phyloP scores from a whole-genome alignment of 108 stramenopile species.

The Skeletonema grethae region DNA sequence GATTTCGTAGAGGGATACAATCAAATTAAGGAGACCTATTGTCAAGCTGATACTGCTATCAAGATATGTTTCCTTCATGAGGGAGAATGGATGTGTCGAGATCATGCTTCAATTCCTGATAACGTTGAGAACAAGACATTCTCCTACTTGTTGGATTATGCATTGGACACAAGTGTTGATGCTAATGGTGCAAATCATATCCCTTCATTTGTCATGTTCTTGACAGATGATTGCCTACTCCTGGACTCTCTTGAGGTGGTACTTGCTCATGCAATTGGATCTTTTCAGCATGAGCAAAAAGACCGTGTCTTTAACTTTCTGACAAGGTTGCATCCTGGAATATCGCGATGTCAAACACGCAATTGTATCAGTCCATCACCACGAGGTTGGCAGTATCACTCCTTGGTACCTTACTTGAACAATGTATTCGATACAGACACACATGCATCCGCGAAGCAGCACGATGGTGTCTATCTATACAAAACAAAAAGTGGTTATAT shows the following conservation, averaged over 20 bases:
- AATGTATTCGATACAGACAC: not conserved
- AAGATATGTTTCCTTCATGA: slow-evolving; percentile 10
- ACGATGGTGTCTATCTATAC: slow-evolving; percentile 33
- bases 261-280: slow-evolving; percentile 29
- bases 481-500: slow-evolving; percentile 14
- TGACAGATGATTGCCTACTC: slow-evolving; percentile 54
- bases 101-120: not conserved
- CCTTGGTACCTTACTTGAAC: slow-evolving; percentile 6
- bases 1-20: slow-evolving; percentile 15
- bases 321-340: slow-evolving; percentile 51
- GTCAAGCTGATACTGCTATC: slow-evolving; percentile 4
- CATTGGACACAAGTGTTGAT: not conserved
- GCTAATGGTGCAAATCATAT: slow-evolving; percentile 4
- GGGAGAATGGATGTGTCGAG: not conserved
- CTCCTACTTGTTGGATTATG: slow-evolving; percentile 17
- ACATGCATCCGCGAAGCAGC: not conserved
- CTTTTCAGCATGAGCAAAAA: slow-evolving; percentile 13
- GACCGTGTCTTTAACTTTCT: slow-evolving; percentile 30
- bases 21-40: slow-evolving; percentile 10
- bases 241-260: slow-evolving; percentile 37
- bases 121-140: slow-evolving; percentile 14
- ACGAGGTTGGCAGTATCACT: slow-evolving; percentile 18
- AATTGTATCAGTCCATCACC: slow-evolving; percentile 38
- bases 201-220: slow-evolving; percentile 33
- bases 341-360: slow-evolving; percentile 47